phyloP scores from a whole-genome alignment of 2,329 filamentous ascomycete genomes.

The Fusarium stilboides region DNA sequence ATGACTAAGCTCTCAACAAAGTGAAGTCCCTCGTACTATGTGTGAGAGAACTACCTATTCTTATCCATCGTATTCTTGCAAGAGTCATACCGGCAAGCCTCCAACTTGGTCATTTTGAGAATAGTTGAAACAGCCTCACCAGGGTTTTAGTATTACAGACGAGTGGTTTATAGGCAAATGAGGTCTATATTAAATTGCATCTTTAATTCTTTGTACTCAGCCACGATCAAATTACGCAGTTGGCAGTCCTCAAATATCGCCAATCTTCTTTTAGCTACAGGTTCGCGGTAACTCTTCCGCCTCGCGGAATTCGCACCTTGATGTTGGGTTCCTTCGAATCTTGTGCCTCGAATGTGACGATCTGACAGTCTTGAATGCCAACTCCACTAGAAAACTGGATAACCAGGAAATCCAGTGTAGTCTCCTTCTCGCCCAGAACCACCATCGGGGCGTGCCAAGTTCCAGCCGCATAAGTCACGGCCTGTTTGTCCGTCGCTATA shows the following conservation, averaged over 20 bases:
- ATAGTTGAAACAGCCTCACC: constrained; percentile 25
- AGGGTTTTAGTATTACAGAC: constrained; percentile 1
- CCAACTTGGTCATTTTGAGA: constrained; percentile 19
- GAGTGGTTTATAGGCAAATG: background rate
- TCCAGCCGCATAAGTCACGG: constrained; percentile 91
- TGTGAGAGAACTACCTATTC: constrained; percentile 28
- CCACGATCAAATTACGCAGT: constrained; percentile 34
- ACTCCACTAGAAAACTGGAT: constrained; percentile 91
- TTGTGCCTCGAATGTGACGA: constrained; percentile 66
- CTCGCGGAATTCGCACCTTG: constrained; percentile 50
- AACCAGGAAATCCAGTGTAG: constrained; percentile 87
- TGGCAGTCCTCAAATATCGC: constrained; percentile 32
- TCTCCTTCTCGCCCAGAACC: constrained; percentile 74
- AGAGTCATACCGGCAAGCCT: constrained; percentile 12
- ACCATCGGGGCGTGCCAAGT: constrained; percentile 99
- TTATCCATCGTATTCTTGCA: constrained; percentile 3
- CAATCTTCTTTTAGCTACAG: constrained; percentile 23
- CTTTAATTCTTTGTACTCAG: constrained; percentile 24
- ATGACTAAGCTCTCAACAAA: constrained; percentile 37
- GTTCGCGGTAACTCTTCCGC: constrained; percentile 29
- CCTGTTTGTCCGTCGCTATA: constrained; percentile 81
- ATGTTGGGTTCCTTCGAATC: constrained; percentile 59
- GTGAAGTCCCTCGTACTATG: constrained; percentile 9
- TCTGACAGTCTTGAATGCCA: constrained; percentile 87
- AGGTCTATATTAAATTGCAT: constrained; percentile 25